These are phyloP conservation scores for Heimioporus sp. DNA, from an alignment of 768 basidiomycete genomes.

Conservation along the genomic window DNA sequence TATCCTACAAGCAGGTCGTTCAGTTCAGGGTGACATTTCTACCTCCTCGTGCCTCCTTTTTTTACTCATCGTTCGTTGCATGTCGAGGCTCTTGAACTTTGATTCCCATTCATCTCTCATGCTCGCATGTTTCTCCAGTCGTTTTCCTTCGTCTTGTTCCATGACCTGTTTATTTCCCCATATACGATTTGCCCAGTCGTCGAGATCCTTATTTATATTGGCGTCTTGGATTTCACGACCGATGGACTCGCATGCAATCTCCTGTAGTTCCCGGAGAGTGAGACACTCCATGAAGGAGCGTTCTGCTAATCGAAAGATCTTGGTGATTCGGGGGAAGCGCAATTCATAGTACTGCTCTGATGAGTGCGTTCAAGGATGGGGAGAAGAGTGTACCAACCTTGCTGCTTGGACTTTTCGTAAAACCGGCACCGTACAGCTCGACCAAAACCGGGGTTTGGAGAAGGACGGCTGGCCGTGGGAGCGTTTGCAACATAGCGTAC, in stretches of 20 bases:
- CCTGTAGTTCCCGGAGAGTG: slow-evolving; percentile 48
- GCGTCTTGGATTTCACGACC: slow-evolving; percentile 44
- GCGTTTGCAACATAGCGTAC: slow-evolving; percentile 45
- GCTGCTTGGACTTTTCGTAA: slow-evolving; percentile 62
- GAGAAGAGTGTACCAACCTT: slow-evolving; percentile 40
- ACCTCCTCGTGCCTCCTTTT: slow-evolving; percentile 18
- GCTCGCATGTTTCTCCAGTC: slow-evolving; percentile 37
- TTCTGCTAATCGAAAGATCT: slow-evolving; percentile 59
- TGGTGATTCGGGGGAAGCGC: slow-evolving; percentile 78
- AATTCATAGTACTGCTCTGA: slow-evolving; percentile 69
- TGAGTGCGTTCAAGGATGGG: not conserved
- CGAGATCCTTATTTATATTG: slow-evolving; percentile 44
- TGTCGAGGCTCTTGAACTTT: slow-evolving; percentile 33
- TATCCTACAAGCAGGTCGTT: not conserved
- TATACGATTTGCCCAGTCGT: slow-evolving; percentile 42
- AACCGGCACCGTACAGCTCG: slow-evolving; percentile 81
- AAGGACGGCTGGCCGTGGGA: slow-evolving; percentile 54
- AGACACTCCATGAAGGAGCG: slow-evolving; percentile 62
- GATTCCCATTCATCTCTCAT: slow-evolving; percentile 42
- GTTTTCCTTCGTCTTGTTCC: slow-evolving; percentile 26
- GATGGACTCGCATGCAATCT: slow-evolving; percentile 51
- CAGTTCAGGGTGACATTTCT: slow-evolving; percentile 24
- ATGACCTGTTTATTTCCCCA: slow-evolving; percentile 42
- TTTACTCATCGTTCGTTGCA: slow-evolving; percentile 19
- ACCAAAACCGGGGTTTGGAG: slow-evolving; percentile 61